phyloP scores from a whole-genome alignment of 1,284 basidiomycete genomes.

The Meripilus lineatus region DNA sequence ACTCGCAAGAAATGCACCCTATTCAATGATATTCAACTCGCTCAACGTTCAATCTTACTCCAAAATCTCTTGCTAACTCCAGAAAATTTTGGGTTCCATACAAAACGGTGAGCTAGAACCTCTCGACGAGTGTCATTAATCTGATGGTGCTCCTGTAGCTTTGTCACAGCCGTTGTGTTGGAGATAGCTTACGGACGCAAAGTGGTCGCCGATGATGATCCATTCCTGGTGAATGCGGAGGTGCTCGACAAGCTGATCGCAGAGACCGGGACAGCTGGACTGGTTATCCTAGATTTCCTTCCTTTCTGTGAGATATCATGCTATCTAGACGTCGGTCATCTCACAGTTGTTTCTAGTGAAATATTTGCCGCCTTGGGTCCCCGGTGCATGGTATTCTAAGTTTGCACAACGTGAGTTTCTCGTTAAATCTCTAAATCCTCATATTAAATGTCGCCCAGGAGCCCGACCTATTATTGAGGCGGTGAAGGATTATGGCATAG shows the following conservation, averaged over 20 bases:
- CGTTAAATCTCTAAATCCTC: background rate
- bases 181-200: background rate
- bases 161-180: background rate
- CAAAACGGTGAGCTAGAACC: background rate
- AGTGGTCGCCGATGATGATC: background rate
- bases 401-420: background rate
- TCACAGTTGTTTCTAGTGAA: constrained; percentile 14
- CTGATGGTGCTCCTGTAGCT: background rate
- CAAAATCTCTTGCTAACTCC: background rate
- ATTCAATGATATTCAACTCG: background rate
- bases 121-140: background rate
- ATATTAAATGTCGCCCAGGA: too few species aligned
- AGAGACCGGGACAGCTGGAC: background rate
- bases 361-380: constrained; percentile 22
- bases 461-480: background rate
- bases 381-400: constrained; percentile 13
- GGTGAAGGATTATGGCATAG: background rate
- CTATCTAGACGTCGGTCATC: background rate
- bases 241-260: background rate
- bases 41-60: background rate
- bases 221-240: background rate
- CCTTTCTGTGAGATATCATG: background rate
- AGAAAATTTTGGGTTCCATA: background rate
- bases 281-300: background rate
- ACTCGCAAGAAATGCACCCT: background rate